A percentile compares a stretch with the other conserved stretches of the same genome.
Conservation (phyloP, 2,329 filamentous ascomycete species). For the Ophiostoma sp. region DNA sequence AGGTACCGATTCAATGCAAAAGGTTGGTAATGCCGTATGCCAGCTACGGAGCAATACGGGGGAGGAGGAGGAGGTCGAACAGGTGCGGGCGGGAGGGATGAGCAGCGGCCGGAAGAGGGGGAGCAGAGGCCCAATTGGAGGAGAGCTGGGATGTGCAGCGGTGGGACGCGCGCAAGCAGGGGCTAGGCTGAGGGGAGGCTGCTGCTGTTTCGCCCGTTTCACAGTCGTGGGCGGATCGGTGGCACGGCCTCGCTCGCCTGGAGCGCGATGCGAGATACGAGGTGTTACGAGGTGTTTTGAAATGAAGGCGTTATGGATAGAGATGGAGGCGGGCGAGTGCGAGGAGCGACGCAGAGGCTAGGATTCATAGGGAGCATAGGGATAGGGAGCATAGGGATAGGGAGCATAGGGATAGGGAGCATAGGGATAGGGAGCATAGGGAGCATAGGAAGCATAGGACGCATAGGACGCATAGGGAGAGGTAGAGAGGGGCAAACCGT, state of each 20-base stretch:
- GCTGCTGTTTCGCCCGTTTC: constrained; percentile 22
- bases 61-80: background rate
- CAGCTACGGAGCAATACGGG: constrained; percentile 5
- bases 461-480: background rate
- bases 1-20: too few relatives aligned
- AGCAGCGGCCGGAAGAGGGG: constrained; percentile 1
- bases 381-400: background rate
- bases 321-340: background rate
- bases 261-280: background rate
- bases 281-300: background rate
- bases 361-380: background rate
- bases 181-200: constrained; percentile 14
- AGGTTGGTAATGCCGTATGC: background rate
- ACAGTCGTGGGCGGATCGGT: background rate
- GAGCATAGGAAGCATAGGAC: too few relatives aligned
- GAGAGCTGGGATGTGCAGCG: constrained; percentile 10
- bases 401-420: background rate
- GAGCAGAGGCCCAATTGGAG: constrained; percentile 4
- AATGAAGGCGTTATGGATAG: background rate
- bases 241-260: background rate
- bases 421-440: background rate
- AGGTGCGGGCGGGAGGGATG: constrained; percentile 3
- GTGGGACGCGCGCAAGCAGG: constrained; percentile 15
- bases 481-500: background rate
- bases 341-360: background rate